Evolutionary conservation across 2,329 filamentous ascomycete genomes (phyloP).

Genomic region (Chalara sp.): DNA sequence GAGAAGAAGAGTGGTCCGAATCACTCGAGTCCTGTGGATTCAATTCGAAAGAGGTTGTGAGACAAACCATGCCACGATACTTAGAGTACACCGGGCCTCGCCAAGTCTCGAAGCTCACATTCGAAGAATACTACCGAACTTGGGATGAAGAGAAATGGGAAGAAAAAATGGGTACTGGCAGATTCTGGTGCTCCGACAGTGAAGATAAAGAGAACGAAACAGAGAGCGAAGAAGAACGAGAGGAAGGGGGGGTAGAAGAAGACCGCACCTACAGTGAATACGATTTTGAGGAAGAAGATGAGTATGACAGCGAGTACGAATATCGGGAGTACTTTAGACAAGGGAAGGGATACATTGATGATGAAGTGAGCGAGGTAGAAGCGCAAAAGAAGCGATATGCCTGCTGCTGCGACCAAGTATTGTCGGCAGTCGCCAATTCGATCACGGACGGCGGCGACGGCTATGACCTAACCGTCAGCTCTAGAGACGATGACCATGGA

Average conservation of each 20-base stretch:
- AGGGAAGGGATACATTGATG: too few relatives aligned
- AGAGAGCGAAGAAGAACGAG: neutral
- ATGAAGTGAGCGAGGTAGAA: too few relatives aligned
- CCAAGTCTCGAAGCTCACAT: neutral
- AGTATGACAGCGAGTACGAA: too few relatives aligned
- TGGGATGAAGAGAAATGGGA: neutral
- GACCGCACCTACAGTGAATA: constrained; percentile 7
- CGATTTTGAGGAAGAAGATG: constrained; percentile 1
- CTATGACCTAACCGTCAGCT: too few relatives aligned
- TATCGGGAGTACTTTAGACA: too few relatives aligned
- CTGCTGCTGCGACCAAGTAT: too few relatives aligned
- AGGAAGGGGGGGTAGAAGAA: too few relatives aligned
- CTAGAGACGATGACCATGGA: too few relatives aligned
- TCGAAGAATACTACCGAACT: neutral
- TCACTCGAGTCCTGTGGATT: constrained; percentile 12
- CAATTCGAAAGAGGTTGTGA: constrained; percentile 4
- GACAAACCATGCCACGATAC: neutral
- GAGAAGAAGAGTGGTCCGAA: constrained; percentile 10
- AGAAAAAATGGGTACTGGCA: neutral
- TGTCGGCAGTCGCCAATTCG: too few relatives aligned
- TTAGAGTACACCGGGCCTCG: neutral
- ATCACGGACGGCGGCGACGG: too few relatives aligned
- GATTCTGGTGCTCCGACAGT: constrained; percentile 8
- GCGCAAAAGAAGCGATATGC: too few relatives aligned
- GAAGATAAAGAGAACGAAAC: neutral